Percentiles rank a stretch among this genome's conserved stretches.
These are phyloP conservation scores for Pythium apleroticum DNA, from an alignment of 352 stramenopile genomes.

Conservation along the genomic window DNA sequence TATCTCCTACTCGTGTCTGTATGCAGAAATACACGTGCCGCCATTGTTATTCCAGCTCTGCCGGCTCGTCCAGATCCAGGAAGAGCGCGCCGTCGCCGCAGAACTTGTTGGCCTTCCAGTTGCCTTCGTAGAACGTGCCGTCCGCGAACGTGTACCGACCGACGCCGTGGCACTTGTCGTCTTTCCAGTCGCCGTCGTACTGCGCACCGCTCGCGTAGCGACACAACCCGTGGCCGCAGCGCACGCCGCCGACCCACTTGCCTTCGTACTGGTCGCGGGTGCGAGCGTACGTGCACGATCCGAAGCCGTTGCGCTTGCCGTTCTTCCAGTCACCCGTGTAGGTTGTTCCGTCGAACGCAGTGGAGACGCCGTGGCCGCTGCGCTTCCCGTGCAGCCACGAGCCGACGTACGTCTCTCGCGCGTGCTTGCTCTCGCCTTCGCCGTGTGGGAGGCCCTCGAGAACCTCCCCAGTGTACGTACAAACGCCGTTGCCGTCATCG, in stretches of 20 bases:
- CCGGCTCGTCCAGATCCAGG: constrained; percentile 38
- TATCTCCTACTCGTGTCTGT: not conserved
- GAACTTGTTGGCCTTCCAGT: constrained; percentile 79
- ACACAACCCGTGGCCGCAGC: constrained; percentile 59
- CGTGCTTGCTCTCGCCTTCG: constrained; percentile 48
- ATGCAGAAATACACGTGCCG: constrained; percentile 5
- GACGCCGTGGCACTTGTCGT: constrained; percentile 77
- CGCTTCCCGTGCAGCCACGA: constrained; percentile 47
- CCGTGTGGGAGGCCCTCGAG: constrained; percentile 49
- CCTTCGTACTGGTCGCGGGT: constrained; percentile 72
- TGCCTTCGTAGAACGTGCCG: constrained; percentile 78
- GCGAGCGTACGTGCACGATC: constrained; percentile 52
- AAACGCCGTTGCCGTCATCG: constrained; percentile 47
- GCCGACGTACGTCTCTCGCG: constrained; percentile 52
- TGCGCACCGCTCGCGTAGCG: constrained; percentile 59
- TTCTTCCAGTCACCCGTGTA: constrained; percentile 86
- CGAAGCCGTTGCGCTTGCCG: constrained; percentile 83
- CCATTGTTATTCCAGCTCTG: constrained; percentile 5
- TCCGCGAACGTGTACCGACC: constrained; percentile 76
- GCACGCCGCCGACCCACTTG: constrained; percentile 82
- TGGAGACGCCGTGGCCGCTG: constrained; percentile 49
- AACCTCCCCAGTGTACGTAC: constrained; percentile 51
- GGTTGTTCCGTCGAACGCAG: constrained; percentile 70
- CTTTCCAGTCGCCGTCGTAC: constrained; percentile 84
- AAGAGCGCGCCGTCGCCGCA: constrained; percentile 69